A percentile compares a stretch with the other conserved stretches of the same genome.
Evolutionary conservation across 2,329 filamentous ascomycete genomes (phyloP).

Genomic region (Pseudogymnoascus sp.): DNA sequence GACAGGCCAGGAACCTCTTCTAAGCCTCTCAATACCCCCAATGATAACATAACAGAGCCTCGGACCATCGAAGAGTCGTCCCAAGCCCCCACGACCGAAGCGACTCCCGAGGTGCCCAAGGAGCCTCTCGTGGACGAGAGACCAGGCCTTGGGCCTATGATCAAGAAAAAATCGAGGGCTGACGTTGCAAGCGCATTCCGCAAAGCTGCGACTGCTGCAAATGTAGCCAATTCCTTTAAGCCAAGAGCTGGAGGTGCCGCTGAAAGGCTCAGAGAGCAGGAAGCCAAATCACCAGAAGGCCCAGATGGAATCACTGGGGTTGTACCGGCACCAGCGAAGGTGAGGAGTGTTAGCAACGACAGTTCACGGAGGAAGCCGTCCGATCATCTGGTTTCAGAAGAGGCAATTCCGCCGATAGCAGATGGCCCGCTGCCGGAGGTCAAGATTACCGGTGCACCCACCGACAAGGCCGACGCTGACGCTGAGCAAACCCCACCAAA

Average conservation of each 20-base stretch:
- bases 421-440: conserved; percentile 46
- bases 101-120: neutral
- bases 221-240: conserved; percentile 60
- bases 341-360: conserved; percentile 36
- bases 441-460: conserved; percentile 45
- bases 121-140: neutral
- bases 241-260: conserved; percentile 81
- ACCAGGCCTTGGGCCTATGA: conserved; percentile 62
- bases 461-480: conserved; percentile 25
- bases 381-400: conserved; percentile 18
- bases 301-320: conserved; percentile 87
- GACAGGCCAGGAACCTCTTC: neutral
- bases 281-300: conserved; percentile 53
- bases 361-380: conserved; percentile 28
- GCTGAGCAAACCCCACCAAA: conserved; percentile 19
- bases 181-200: conserved; percentile 71
- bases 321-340: conserved; percentile 64
- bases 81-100: neutral
- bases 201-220: conserved; percentile 69
- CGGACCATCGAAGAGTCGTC: neutral
- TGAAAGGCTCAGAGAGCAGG: conserved; percentile 57
- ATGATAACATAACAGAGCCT: neutral
- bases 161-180: conserved; percentile 66
- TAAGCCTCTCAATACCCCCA: conserved; percentile 5
- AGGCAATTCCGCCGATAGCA: conserved; percentile 23